Conservation (phyloP, 805 yeast species). For the Candida peoriensis region DNA sequence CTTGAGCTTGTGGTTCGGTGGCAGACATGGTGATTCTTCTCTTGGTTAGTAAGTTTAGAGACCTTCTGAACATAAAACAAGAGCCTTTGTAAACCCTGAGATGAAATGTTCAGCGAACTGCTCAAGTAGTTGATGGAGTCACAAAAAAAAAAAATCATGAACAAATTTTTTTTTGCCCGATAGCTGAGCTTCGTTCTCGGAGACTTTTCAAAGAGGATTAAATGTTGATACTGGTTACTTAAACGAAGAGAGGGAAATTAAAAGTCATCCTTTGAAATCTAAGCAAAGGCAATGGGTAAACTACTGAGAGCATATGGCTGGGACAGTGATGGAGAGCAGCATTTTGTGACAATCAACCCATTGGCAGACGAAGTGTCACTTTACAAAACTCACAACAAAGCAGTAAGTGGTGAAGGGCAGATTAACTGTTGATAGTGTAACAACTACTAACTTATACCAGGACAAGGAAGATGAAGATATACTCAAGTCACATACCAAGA, state of each 20-base stretch:
- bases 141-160: no score
- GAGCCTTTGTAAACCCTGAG: no score
- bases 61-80: conserved; percentile 1
- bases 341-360: conserved; percentile 42
- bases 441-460: conserved; percentile 13
- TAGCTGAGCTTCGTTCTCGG: no score
- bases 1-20: conserved; percentile 1
- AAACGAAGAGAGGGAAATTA: no score
- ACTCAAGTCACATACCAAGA: conserved; percentile 43
- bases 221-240: no score
- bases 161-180: no score
- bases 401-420: conserved; percentile 10
- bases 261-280: no score
- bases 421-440: neutral
- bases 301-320: conserved; percentile 23
- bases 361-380: conserved; percentile 75
- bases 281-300: no score
- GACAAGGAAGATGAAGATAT: conserved; percentile 40
- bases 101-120: no score
- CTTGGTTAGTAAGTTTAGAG: conserved; percentile 2
- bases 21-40: conserved; percentile 10
- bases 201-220: no score
- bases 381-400: conserved; percentile 49
- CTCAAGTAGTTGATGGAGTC: no score
- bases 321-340: conserved; percentile 21